Conservation (phyloP, 345 rosid genomes). For the Nephelium lappaceum region DNA sequence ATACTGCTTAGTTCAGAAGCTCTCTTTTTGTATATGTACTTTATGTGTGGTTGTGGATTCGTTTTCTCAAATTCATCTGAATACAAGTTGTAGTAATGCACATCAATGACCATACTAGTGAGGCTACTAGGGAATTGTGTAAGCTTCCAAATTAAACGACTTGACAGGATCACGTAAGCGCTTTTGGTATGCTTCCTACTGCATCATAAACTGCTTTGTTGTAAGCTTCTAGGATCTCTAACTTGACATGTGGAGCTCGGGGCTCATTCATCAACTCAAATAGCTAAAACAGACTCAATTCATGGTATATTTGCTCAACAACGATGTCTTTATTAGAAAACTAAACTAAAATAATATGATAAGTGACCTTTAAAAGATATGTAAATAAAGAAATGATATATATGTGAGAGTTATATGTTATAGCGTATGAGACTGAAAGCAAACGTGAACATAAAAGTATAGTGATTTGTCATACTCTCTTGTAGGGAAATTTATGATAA, state of each 20-base stretch:
- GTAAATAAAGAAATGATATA: no score
- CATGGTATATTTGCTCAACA: background rate
- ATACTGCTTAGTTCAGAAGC: slow-evolving; percentile 9
- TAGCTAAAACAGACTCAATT: slow-evolving; percentile 21
- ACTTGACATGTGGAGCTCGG: slow-evolving; percentile 3
- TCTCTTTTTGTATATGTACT: slow-evolving; percentile 25
- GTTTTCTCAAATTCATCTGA: background rate
- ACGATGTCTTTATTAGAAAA: no score
- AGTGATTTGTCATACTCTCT: no score
- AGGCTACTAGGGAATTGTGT: background rate
- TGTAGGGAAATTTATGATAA: no score
- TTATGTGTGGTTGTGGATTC: slow-evolving; percentile 27
- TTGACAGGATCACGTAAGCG: slow-evolving; percentile 29
- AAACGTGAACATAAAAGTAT: no score
- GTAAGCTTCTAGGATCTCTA: slow-evolving; percentile 28
- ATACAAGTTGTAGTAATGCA: slow-evolving; percentile 37
- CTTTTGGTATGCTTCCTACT: slow-evolving; percentile 29
- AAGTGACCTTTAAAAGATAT: no score
- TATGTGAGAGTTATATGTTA: no score
- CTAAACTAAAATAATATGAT: no score
- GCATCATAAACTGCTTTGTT: slow-evolving; percentile 32
- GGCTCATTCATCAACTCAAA: slow-evolving; percentile 47
- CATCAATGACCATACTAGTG: slow-evolving; percentile 31
- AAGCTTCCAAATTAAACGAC: no score
- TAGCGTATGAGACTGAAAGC: no score